A percentile compares a stretch with the other conserved stretches of the same genome.
These are phyloP conservation scores for Penicillium hordei DNA, from an alignment of 2,329 filamentous ascomycete genomes.

Conservation along the genomic window DNA sequence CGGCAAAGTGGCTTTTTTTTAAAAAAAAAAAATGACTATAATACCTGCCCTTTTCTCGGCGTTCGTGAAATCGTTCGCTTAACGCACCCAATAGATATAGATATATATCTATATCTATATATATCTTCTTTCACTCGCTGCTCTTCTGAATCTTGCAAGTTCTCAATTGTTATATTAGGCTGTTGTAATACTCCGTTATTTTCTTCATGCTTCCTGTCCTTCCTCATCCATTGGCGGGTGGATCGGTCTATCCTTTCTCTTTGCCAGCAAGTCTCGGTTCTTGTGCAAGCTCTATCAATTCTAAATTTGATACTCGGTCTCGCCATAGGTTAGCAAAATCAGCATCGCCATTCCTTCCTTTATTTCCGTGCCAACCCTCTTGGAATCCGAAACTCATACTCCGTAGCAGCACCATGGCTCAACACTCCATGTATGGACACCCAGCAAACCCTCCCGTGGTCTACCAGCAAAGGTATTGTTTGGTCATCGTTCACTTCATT, in stretches of 20 bases:
- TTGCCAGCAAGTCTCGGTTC: slow-evolving; percentile 31
- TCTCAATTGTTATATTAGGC: slow-evolving; percentile 2
- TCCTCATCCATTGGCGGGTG: slow-evolving; percentile 30
- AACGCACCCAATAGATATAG: neutral
- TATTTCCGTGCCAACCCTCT: neutral
- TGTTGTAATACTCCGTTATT: slow-evolving; percentile 8
- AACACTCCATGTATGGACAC: slow-evolving; percentile 33
- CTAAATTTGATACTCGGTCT: slow-evolving; percentile 35
- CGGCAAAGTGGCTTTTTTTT: neutral
- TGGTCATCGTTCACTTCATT: slow-evolving; percentile 13
- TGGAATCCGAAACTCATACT: slow-evolving; percentile 26
- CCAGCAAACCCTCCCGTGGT: slow-evolving; percentile 32
- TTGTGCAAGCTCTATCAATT: slow-evolving; percentile 31
- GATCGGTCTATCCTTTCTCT: slow-evolving; percentile 34
- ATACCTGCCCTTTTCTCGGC: slow-evolving; percentile 1
- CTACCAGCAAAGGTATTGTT: slow-evolving; percentile 41
- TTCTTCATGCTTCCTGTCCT: slow-evolving; percentile 35
- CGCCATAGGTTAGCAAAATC: slow-evolving; percentile 37
- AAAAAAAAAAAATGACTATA: slow-evolving; percentile 5
- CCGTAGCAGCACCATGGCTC: slow-evolving; percentile 29
- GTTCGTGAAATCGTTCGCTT: neutral
- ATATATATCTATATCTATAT: neutral
- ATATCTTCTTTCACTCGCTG: neutral
- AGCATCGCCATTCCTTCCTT: slow-evolving; percentile 9
- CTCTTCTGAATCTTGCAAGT: neutral